Conservation (phyloP, 176 grass and related monocot species). For the Triticum urartu region DNA sequence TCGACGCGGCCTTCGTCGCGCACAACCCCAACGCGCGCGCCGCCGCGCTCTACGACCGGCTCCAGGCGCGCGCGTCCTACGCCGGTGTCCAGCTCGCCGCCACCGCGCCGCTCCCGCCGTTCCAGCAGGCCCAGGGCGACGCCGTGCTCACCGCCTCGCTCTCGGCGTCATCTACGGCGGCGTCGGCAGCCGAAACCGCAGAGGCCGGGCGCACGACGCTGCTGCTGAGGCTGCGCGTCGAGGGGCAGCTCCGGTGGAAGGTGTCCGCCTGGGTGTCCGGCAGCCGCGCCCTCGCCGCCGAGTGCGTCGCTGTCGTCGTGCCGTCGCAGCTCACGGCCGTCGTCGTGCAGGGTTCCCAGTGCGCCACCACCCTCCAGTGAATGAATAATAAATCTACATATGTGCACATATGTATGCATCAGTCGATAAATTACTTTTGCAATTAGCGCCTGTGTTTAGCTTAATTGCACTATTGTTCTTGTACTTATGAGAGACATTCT, state of each 20-base stretch:
- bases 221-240: constrained; percentile 41
- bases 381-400: not conserved
- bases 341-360: constrained; percentile 16
- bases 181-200: not conserved
- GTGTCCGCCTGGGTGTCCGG: constrained; percentile 60
- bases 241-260: constrained; percentile 74
- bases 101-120: constrained; percentile 30
- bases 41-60: constrained; percentile 53
- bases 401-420: not conserved
- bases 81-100: constrained; percentile 30
- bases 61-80: constrained; percentile 51
- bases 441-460: not conserved
- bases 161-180: not conserved
- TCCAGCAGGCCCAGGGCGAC: constrained; percentile 46
- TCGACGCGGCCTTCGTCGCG: constrained; percentile 54
- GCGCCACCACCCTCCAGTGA: constrained; percentile 20
- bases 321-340: not conserved
- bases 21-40: constrained; percentile 69
- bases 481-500: no score
- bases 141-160: constrained; percentile 39
- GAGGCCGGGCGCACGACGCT: not conserved
- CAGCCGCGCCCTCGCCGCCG: constrained; percentile 44
- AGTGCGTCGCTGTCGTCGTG: constrained; percentile 39
- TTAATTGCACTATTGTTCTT: not conserved
- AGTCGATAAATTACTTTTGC: not conserved